Conservation (phyloP, 2,329 filamentous ascomycete genomes). For the Escovopsis sp. region DNA sequence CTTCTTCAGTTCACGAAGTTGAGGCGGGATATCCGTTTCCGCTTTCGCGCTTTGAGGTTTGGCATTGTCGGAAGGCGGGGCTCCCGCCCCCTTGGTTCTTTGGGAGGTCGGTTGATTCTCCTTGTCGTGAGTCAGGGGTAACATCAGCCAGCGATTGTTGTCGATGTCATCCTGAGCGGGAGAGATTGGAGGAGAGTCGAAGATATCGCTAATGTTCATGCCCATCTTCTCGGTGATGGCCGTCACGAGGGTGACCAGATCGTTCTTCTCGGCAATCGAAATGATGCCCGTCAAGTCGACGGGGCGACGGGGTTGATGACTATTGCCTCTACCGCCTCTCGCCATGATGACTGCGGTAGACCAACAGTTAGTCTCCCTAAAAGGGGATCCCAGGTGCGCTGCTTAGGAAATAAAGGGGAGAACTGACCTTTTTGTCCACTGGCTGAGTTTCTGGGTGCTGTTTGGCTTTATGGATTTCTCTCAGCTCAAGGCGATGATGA, state of each 20-base stretch:
- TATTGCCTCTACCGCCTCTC: constrained; percentile 22
- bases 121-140: constrained; percentile 18
- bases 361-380: background rate
- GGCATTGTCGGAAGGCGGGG: constrained; percentile 1
- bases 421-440: too few relatives aligned
- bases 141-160: constrained; percentile 20
- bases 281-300: constrained; percentile 38
- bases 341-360: constrained; percentile 19
- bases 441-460: too few relatives aligned
- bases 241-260: constrained; percentile 35
- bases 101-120: constrained; percentile 8
- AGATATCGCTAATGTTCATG: constrained; percentile 34
- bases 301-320: constrained; percentile 25
- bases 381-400: too few relatives aligned
- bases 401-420: too few relatives aligned
- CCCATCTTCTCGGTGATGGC: constrained; percentile 42
- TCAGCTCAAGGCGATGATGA: background rate
- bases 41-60: constrained; percentile 16
- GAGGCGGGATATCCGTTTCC: constrained; percentile 22
- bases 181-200: constrained; percentile 30
- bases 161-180: constrained; percentile 16
- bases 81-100: background rate
- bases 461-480: too few relatives aligned
- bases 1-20: constrained; percentile 51
- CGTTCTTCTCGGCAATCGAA: constrained; percentile 32